Conservation (phyloP, 805 yeast species). For the Metschnikowia shivogae region DNA sequence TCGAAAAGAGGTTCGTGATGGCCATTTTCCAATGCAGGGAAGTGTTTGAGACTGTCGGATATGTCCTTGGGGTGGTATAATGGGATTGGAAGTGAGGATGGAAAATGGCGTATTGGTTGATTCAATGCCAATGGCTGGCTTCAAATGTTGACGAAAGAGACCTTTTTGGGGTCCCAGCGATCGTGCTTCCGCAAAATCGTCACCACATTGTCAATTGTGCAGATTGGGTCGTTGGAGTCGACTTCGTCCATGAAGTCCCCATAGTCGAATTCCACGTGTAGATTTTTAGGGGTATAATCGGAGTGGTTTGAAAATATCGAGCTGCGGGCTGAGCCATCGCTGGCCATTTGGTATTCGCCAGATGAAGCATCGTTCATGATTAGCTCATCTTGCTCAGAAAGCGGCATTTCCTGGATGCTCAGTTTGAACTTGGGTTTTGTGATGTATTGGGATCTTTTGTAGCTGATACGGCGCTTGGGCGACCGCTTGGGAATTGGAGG, state of each 20-base stretch:
- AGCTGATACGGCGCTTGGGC: slow-evolving; percentile 10
- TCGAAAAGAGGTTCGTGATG: background rate
- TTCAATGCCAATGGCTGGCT: background rate
- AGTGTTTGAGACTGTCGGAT: too few species aligned
- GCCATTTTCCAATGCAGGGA: background rate
- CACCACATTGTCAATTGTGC: slow-evolving; percentile 24
- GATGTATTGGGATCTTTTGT: background rate
- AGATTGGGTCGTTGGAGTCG: slow-evolving; percentile 18
- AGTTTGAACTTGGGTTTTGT: background rate
- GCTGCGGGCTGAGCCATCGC: slow-evolving; percentile 8
- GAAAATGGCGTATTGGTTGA: background rate
- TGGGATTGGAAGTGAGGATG: background rate
- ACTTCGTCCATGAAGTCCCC: slow-evolving; percentile 20
- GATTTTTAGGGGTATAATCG: background rate
- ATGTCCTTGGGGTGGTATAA: background rate
- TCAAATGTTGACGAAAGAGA: slow-evolving; percentile 5
- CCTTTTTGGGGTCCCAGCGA: slow-evolving; percentile 13
- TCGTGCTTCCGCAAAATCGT: slow-evolving; percentile 19
- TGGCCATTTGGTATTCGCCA: slow-evolving; percentile 8
- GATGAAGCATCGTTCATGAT: slow-evolving; percentile 7
- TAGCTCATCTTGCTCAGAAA: background rate
- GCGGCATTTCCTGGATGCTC: background rate
- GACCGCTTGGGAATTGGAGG: slow-evolving; percentile 11
- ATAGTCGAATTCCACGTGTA: background rate
- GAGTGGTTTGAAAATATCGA: slow-evolving; percentile 11